Evolutionary conservation across 257 asterid species (phyloP), one percentile per base, ranked within the genome.

Genomic region (Nicotiana benthamiana): DNA sequence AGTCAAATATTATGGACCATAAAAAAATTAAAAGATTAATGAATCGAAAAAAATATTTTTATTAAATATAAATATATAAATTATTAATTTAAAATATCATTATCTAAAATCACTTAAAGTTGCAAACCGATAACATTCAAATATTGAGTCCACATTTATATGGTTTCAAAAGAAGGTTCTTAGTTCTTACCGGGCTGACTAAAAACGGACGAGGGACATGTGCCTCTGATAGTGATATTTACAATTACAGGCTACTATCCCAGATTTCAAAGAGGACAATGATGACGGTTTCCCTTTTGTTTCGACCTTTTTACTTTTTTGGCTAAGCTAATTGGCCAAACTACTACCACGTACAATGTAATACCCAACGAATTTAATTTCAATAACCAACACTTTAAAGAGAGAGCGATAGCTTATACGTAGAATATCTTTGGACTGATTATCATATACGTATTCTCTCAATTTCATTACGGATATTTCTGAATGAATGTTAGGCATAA

Each of bases 211-310:
- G 28, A 82, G 79, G n/a, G 75, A 80, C 83, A 43, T 46, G 80
- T 65, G 86, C 60, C 17, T 67, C 40, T 48, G 86, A 80, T 67
- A 77, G 66, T 67, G 84, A 83, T 56, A 75, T 66, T 80, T 24
- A 43, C 6, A 36, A 28, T 80, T 24, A 43, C 6, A 36, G 40
- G 2, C 24, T 3, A 26, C 61, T 24, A 48, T 15, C 22, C 24
- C 15, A 26, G 4, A 70, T 43, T 70, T 43, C 57, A 70, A 43
- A 70, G 57, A 40, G 24, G 24, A 26, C 8, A 12, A 48, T 15
- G 24, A 48, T 24, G 16, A 24, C 40, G 32, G 22, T 24, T 74
- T 46, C 5, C 26, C 78, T 74, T 74, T 24, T 27, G 12, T 24
- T 24, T 48, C 9, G 13, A 72, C 24, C 6, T 30, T 22, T 72